Percentiles rank a stretch among this genome's conserved stretches.
These are phyloP conservation scores for Xylariaceae sp. DNA, from an alignment of 2,329 filamentous ascomycete genomes.

Conservation along the genomic window DNA sequence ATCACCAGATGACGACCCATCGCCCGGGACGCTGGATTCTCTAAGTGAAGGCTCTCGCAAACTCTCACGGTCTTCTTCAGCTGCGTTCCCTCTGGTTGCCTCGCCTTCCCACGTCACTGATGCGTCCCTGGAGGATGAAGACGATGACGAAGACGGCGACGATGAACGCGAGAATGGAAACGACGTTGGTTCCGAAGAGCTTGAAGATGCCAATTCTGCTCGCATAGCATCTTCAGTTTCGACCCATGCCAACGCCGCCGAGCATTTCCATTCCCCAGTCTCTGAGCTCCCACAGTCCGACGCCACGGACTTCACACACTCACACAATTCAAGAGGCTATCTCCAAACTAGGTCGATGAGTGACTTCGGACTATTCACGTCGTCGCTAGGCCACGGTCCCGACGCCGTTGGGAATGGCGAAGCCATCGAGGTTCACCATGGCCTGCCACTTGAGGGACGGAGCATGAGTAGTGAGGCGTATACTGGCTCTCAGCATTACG, in stretches of 20 bases:
- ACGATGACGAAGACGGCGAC: slow-evolving; percentile 16
- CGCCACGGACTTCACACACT: slow-evolving; percentile 17
- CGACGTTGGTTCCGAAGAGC: not conserved
- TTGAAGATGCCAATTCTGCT: slow-evolving; percentile 18
- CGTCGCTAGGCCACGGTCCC: slow-evolving; percentile 7
- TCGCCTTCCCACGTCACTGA: slow-evolving; percentile 23
- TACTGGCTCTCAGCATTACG: slow-evolving; percentile 21
- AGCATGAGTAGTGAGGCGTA: slow-evolving; percentile 19
- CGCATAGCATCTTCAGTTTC: slow-evolving; percentile 13
- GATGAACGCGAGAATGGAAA: slow-evolving; percentile 13
- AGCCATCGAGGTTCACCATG: slow-evolving; percentile 9
- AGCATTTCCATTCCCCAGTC: slow-evolving; percentile 26
- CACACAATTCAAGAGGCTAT: slow-evolving; percentile 16
- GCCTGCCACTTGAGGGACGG: slow-evolving; percentile 24
- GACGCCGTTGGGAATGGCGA: slow-evolving; percentile 1
- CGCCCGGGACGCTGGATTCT: slow-evolving; percentile 23
- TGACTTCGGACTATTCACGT: slow-evolving; percentile 19
- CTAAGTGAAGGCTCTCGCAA: slow-evolving; percentile 32
- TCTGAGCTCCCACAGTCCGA: slow-evolving; percentile 24
- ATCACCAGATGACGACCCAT: slow-evolving; percentile 27
- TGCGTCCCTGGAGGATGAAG: slow-evolving; percentile 19
- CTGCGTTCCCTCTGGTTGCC: slow-evolving; percentile 33
- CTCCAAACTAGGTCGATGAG: slow-evolving; percentile 19
- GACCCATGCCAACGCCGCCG: slow-evolving; percentile 15
- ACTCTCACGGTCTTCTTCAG: slow-evolving; percentile 37